Base-by-base conservation (phyloP, 2,329 filamentous ascomycete genomes). In the Teratosphaeria destructans region DNA sequence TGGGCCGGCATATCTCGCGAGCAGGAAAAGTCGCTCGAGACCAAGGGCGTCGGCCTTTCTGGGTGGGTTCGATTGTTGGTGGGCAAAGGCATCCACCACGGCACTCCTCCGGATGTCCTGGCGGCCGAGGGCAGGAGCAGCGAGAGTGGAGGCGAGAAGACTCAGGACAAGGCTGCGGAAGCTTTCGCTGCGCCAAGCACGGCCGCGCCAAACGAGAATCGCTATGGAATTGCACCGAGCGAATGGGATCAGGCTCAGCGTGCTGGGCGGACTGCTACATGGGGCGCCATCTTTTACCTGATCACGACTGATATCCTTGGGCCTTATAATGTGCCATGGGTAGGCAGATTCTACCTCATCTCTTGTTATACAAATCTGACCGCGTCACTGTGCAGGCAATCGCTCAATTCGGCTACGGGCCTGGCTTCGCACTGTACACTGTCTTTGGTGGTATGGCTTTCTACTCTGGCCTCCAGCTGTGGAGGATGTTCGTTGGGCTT, bases 281-380 rank as follows among this genome's bases (percentile, higher is more conserved):
- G 71, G 68, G 68, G 69, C 34, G 52, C 55, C 2, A 39, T 62
- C 54, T 64, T 79, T 66, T 80, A 76, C 63, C 65, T 78, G 43
- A 76, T 78, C 59, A 78, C 76, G 16, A 78, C 76, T 2, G 75
- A 78, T 59, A 71, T 76, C 29, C 68, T 76, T 1, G 74, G 74
- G 3, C 72, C 72, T 1, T 74, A 66, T 62, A 68, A 65, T 52
- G 68, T 72, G 3, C 72, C 72, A 16, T 74, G 69, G 43, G 66
- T 49, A 49, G n/a, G 43, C 43, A 49, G 16, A 26, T 23, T n/a
- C 43, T 3, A 23, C 16, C 19, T 5, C 11, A 19, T 8, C 19
- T 49, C 8, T 10, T 6, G 2, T 2, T n/a, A 6, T 6, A 19
- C 14, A 49, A 19, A 49, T 16, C 43, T 49, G 43, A 49, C 43